Conservation (phyloP, 2,329 filamentous ascomycete species). For the Xylariaceae sp. region DNA sequence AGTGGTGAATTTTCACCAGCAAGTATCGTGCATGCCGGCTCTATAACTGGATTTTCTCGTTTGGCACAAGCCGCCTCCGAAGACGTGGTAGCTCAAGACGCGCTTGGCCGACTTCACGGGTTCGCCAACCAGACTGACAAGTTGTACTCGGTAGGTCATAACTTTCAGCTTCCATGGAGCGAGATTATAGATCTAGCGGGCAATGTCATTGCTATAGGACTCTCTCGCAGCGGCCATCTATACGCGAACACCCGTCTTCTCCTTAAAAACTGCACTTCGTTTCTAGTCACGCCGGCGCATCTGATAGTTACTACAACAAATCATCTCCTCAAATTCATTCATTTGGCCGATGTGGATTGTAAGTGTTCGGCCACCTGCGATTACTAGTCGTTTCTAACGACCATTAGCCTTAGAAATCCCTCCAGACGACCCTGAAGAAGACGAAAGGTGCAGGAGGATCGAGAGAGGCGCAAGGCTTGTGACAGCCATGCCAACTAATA, state of each 20-base stretch:
- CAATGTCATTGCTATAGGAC: slow-evolving; percentile 50
- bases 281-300: slow-evolving; percentile 74
- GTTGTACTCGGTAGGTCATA: slow-evolving; percentile 39
- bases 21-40: slow-evolving; percentile 28
- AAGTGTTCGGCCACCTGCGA: slow-evolving; percentile 27
- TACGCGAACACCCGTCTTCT: slow-evolving; percentile 72
- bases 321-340: slow-evolving; percentile 90
- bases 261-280: slow-evolving; percentile 88
- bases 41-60: slow-evolving; percentile 32
- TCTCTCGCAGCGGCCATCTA: slow-evolving; percentile 72
- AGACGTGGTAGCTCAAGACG: slow-evolving; percentile 42
- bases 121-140: slow-evolving; percentile 35
- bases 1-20: slow-evolving; percentile 15
- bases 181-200: slow-evolving; percentile 43
- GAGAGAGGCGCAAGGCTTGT: slow-evolving; percentile 85
- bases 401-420: slow-evolving; percentile 71
- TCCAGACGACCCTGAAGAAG: slow-evolving; percentile 80
- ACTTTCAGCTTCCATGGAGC: slow-evolving; percentile 49
- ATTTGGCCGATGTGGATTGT: slow-evolving; percentile 66
- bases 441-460: slow-evolving; percentile 87
- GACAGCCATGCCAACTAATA: slow-evolving; percentile 82
- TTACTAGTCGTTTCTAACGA: background rate
- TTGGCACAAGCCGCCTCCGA: slow-evolving; percentile 31
- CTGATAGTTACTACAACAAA: slow-evolving; percentile 89
- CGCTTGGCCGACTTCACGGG: slow-evolving; percentile 42